Evolutionary conservation across 2,329 filamentous ascomycete species (phyloP).

Genomic region (Fusarium beomiforme): DNA sequence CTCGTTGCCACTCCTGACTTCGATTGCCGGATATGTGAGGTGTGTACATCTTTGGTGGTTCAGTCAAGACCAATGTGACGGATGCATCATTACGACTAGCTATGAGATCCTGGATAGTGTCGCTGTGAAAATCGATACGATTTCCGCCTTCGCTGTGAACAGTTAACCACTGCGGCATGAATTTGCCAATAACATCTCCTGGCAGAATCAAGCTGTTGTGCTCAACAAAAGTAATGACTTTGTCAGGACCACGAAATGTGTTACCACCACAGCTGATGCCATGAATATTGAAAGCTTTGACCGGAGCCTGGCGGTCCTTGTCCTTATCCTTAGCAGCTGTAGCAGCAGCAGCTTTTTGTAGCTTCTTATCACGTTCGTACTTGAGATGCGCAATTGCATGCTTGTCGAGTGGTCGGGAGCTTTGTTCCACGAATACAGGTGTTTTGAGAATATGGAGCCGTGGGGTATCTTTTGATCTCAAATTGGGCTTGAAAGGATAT

Average conservation of each 20-base stretch:
- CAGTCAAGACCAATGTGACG: slow-evolving; percentile 61
- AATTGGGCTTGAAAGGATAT: background rate
- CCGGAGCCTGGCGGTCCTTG: slow-evolving; percentile 32
- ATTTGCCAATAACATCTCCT: background rate
- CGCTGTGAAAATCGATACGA: slow-evolving; percentile 60
- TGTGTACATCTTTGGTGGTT: slow-evolving; percentile 61
- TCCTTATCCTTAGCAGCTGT: background rate
- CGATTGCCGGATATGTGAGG: background rate
- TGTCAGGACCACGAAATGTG: slow-evolving; percentile 47
- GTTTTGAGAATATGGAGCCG: slow-evolving; percentile 46
- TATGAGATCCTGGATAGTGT: slow-evolving; percentile 59
- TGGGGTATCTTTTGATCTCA: slow-evolving; percentile 33
- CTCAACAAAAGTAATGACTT: slow-evolving; percentile 55
- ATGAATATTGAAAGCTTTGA: slow-evolving; percentile 25
- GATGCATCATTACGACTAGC: slow-evolving; percentile 48
- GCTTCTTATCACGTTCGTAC: slow-evolving; percentile 40
- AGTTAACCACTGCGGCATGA: slow-evolving; percentile 29
- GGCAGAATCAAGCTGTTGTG: slow-evolving; percentile 46
- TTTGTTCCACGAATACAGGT: slow-evolving; percentile 46
- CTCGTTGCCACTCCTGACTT: slow-evolving; percentile 42
- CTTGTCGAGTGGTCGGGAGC: slow-evolving; percentile 46
- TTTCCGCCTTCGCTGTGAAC: background rate
- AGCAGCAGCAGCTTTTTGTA: slow-evolving; percentile 26
- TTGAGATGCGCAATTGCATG: slow-evolving; percentile 42
- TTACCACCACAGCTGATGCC: slow-evolving; percentile 60